Evolutionary conservation across 345 rosid genomes (phyloP), one percentile per base, ranked within the genome.

Genomic region (Camelina laxa): DNA sequence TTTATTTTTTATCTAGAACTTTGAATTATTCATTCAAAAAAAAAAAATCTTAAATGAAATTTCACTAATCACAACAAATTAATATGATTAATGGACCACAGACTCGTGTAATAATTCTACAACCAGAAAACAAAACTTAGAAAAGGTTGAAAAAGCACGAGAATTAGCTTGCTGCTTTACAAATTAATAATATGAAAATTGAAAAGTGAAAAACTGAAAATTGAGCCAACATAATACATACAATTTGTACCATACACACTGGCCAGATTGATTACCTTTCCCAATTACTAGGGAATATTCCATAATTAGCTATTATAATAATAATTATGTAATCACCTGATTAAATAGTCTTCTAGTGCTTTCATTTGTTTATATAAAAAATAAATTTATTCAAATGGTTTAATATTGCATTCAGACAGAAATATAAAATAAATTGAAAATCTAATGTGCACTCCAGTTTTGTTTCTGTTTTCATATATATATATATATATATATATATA

Each of bases 271-370:
- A 20, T 27, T 59, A 24, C 14, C 6, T 68, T 68, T 60, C 48
- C 80, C 80, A 44, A 22, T 45, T 42, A 62, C 30, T 55, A 48
- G 65, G 75, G 80, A 63, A 76, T 76, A 69, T 69, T 54, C 80
- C 63, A 53, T 44, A 19, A 11, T 54, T 51, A 67, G 68, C 45
- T 41, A 67, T 20, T 59, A 35, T 48, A 41, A 56, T 39, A 60
- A 27, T 38, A 67, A 17, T 58, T 19, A 54, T 44, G 36, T 55
- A 20, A 73, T 44, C 65, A 56, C 48, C 59, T 56, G 41, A 35
- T 74, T 24, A 21, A 48, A 16, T 38, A 19, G 36, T 20, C 57
- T 33, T 50, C 22, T 41, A 57, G 50, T 44, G 64, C 58, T 38
- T 49, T 44, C 16, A 16, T 13, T 59, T 39, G 9, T 70, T 59